A percentile compares a stretch with the other conserved stretches of the same genome.
These are phyloP conservation scores for Eucalyptus polyanthemos DNA, from an alignment of 345 rosid species.

Conservation along the genomic window DNA sequence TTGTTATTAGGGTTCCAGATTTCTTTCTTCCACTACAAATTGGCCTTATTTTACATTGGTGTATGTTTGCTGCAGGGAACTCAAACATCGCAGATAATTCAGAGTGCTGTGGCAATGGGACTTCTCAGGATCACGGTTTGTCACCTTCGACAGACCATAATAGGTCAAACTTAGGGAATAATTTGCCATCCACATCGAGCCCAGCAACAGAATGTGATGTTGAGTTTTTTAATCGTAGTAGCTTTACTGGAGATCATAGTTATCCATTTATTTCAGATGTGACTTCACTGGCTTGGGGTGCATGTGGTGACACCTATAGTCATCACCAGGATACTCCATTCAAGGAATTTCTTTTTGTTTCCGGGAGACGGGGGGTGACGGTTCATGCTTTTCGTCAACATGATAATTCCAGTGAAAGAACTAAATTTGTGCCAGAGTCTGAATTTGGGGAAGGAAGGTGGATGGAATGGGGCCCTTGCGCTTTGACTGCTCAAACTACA, in stretches of 20 bases:
- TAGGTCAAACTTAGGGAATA: conserved; percentile 36
- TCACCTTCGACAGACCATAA: conserved; percentile 1
- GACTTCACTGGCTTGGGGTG: conserved; percentile 86
- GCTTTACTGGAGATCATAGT: conserved; percentile 14
- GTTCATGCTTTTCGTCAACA: conserved; percentile 74
- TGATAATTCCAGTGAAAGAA: conserved; percentile 12
- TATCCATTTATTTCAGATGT: conserved; percentile 59
- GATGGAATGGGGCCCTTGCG: conserved; percentile 86
- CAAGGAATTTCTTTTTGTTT: conserved; percentile 75
- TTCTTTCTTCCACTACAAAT: not conserved
- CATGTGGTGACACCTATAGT: conserved; percentile 60
- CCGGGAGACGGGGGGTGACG: conserved; percentile 46
- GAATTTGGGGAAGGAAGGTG: conserved; percentile 59
- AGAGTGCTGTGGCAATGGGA: conserved; percentile 9
- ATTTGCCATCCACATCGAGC: conserved; percentile 31
- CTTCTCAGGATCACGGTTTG: conserved; percentile 21
- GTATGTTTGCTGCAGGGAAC: not conserved
- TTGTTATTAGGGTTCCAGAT: not conserved
- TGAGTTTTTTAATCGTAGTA: conserved; percentile 19
- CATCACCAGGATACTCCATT: conserved; percentile 49
- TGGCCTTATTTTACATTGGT: not conserved
- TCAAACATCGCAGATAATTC: conserved; percentile 9
- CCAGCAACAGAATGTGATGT: conserved; percentile 31
- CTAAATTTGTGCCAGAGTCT: conserved; percentile 12
- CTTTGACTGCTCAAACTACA: conserved; percentile 1